Evolutionary conservation across 805 yeast species (phyloP).

Genomic region (Zygosaccharomyces bisporus): DNA sequence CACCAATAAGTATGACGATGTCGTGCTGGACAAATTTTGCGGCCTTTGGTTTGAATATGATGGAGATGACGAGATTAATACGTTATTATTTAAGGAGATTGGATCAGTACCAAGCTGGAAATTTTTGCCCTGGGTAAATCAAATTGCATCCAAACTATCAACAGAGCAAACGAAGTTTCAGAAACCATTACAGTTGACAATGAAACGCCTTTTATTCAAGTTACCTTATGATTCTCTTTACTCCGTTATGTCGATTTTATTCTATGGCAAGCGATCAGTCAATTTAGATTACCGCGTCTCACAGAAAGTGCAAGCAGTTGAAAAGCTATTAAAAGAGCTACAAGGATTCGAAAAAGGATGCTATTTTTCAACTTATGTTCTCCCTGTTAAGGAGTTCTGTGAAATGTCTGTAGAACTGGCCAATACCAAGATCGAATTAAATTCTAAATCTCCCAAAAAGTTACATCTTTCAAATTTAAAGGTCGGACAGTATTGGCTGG

Average conservation of each 20-base stretch:
- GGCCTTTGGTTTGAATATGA: conserved; percentile 77
- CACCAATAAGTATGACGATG: conserved; percentile 44
- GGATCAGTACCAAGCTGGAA: conserved; percentile 51
- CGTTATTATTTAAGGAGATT: conserved; percentile 39
- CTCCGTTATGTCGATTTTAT: conserved; percentile 53
- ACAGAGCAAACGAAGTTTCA: conserved; percentile 54
- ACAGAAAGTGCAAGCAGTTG: conserved; percentile 52
- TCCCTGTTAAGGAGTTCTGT: conserved; percentile 49
- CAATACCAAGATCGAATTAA: conserved; percentile 34
- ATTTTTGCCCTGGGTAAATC: conserved; percentile 78
- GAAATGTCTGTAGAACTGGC: conserved; percentile 51
- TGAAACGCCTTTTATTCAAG: conserved; percentile 44
- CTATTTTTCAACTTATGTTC: conserved; percentile 35
- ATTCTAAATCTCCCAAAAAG: conserved; percentile 18
- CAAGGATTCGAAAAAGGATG: conserved; percentile 22
- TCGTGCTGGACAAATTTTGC: conserved; percentile 70
- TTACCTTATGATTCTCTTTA: conserved; percentile 77
- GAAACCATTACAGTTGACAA: conserved; percentile 43
- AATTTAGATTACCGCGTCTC: conserved; percentile 38
- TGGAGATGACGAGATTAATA: conserved; percentile 43
- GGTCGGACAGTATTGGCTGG: conserved; percentile 57
- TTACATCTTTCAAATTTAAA: conserved; percentile 35
- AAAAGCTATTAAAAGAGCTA: conserved; percentile 44
- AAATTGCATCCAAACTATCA: conserved; percentile 66
- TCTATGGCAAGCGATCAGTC: conserved; percentile 39